Conservation (phyloP, 768 basidiomycete genomes). For the Ephemerocybe angulata region DNA sequence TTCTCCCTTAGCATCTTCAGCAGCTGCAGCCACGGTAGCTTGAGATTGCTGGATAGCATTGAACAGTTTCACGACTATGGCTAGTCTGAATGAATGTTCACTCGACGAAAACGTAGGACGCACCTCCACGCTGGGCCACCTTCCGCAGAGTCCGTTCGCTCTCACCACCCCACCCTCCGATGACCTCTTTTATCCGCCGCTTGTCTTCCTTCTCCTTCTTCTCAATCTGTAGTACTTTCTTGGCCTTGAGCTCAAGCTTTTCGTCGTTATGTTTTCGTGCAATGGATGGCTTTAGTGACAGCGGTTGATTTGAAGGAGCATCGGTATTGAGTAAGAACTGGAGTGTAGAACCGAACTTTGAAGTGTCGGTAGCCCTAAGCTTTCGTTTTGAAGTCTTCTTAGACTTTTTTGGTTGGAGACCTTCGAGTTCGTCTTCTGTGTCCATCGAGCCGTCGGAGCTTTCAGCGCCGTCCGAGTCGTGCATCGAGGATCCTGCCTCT, state of each 20-base stretch:
- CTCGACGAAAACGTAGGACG: constrained; percentile 17
- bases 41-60: constrained; percentile 85
- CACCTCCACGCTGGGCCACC: constrained; percentile 84
- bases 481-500: constrained; percentile 20
- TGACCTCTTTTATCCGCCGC: constrained; percentile 62
- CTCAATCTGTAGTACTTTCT: constrained; percentile 66
- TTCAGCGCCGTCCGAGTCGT: constrained; percentile 9
- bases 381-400: constrained; percentile 81
- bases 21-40: constrained; percentile 45
- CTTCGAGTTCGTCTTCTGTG: constrained; percentile 64
- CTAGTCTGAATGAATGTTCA: constrained; percentile 2
- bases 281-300: constrained; percentile 77
- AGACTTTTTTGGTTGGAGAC: constrained; percentile 57
- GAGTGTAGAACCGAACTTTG: constrained; percentile 71
- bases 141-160: constrained; percentile 74
- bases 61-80: constrained; percentile 76
- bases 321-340: constrained; percentile 70
- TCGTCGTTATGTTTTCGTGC: constrained; percentile 67
- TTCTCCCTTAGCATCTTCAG: constrained; percentile 54
- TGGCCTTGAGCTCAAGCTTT: constrained; percentile 69
- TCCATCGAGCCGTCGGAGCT: constrained; percentile 22
- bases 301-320: constrained; percentile 63
- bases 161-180: constrained; percentile 88
- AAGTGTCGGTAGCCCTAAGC: constrained; percentile 70
- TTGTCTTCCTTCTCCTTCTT: constrained; percentile 72